Conservation (phyloP, 495 filamentous ascomycete genomes). For the Hypoxylon perforatum region DNA sequence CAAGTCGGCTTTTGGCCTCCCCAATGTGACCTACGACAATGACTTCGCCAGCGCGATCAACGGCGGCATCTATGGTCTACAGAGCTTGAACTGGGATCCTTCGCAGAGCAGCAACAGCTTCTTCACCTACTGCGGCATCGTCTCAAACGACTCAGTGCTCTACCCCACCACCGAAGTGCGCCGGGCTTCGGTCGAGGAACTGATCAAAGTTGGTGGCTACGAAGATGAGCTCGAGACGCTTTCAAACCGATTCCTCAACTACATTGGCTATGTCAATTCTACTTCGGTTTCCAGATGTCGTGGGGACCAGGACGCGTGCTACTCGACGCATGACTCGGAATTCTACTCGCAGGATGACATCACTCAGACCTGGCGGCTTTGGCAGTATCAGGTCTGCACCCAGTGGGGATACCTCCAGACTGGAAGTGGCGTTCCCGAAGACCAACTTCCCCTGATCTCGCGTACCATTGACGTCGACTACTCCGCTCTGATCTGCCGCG, state of each 20-base stretch:
- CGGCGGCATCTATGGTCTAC: conserved; percentile 64
- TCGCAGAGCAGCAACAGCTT: conserved; percentile 63
- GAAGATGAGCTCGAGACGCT: conserved; percentile 56
- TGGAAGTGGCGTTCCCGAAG: conserved; percentile 68
- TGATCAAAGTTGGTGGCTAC: conserved; percentile 69
- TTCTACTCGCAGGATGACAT: conserved; percentile 64
- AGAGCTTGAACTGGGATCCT: conserved; percentile 78
- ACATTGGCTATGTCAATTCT: conserved; percentile 68
- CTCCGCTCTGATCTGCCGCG: conserved; percentile 62
- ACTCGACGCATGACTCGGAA: conserved; percentile 59
- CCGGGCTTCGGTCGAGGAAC: conserved; percentile 53
- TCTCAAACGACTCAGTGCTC: conserved; percentile 60
- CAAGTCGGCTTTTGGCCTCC: conserved; percentile 69
- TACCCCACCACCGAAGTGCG: conserved; percentile 57
- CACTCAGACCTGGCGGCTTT: conserved; percentile 63
- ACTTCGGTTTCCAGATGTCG: conserved; percentile 51
- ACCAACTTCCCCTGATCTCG: conserved; percentile 72
- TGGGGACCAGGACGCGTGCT: conserved; percentile 65
- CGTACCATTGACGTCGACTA: conserved; percentile 69
- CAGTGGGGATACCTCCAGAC: conserved; percentile 78
- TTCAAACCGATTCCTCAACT: conserved; percentile 70
- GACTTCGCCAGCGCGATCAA: conserved; percentile 71
- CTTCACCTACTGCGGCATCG: conserved; percentile 67
- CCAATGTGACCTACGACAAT: conserved; percentile 64
- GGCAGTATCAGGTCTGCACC: conserved; percentile 67